phyloP scores from a whole-genome alignment of 495 filamentous ascomycete species.

The Penicillium desertorum region DNA sequence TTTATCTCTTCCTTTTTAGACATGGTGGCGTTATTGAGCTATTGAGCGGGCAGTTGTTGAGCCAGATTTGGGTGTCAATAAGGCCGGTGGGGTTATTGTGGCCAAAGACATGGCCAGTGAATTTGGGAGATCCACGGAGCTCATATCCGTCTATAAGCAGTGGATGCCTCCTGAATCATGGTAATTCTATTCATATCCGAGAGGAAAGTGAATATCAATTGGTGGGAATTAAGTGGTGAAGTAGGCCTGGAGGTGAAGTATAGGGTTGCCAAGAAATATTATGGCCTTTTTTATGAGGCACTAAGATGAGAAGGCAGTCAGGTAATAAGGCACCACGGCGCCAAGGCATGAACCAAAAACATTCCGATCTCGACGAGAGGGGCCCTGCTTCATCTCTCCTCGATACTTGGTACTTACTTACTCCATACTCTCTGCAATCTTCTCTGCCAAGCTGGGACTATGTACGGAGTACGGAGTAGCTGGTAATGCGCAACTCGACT shows the following conservation, averaged over 20 bases:
- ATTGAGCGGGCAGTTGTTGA: conserved; percentile 15
- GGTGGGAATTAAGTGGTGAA: neutral
- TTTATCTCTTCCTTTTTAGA: conserved; percentile 1
- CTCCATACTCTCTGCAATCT: too few relatives aligned
- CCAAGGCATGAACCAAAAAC: conserved; percentile 2
- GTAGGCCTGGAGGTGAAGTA: neutral
- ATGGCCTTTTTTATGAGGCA: neutral
- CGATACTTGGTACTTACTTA: neutral
- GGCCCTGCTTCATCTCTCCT: conserved; percentile 11
- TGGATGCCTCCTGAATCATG: neutral
- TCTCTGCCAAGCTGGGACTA: neutral
- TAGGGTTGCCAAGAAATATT: neutral
- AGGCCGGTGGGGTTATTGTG: neutral
- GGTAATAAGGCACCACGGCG: neutral
- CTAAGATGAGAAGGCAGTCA: too few relatives aligned
- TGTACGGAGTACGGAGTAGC: neutral
- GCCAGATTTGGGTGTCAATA: conserved; percentile 28
- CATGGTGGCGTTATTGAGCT: conserved; percentile 3
- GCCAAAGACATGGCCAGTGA: neutral
- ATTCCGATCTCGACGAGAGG: conserved; percentile 8
- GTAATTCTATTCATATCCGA: neutral
- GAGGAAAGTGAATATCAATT: neutral
- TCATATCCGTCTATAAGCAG: neutral
- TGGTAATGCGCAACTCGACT: neutral
- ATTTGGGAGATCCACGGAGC: neutral